Evolutionary conservation across 148 eudicot genomes (phyloP), one percentile per base, ranked within the genome.

Genomic region (Rhododendron williamsianum): DNA sequence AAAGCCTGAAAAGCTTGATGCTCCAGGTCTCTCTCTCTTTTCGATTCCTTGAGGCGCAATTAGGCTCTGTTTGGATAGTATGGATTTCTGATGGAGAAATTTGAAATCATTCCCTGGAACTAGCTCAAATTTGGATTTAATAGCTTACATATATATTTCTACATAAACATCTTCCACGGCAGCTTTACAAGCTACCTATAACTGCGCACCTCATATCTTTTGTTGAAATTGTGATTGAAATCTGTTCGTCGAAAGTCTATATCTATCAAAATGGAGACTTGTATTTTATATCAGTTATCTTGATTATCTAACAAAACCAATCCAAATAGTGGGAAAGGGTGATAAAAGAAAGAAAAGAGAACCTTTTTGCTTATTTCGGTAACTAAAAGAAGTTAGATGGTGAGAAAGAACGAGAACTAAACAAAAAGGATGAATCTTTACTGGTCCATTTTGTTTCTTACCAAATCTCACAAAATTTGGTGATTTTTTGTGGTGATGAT

Each of bases 1-100:
- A 76, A 91, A 86, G 82, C 90, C 90, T 76, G 91, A 85, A 25
- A 91, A 87, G 36, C 92, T 89, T n/a, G 86, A 89, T 38, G 82
- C 90, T 56, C 52, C 85, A 76, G 91, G 92, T 87, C 23, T 67
- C 9, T 67, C 46, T 71, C 71, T 21, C 21, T 80, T 49, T 36
- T 30, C 10, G n/a, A 35, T 15, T 35, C 33, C n/a, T n/a, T 52
- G 36, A 30, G 0, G 2, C 21, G 58, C 27, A 72, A 9, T 33
- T 71, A 48, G 38, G 30, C 69, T 43, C 27, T 6, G 80, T 18
- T 23, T 46, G 36, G 60, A 54, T 54, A 15, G 21, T 3, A 54
- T 54, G 5, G 19, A 54, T 54, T 54, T 54, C 60, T 15, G 60
- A 54, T 54, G 60, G 6, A 16, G 21, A 54, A 15, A 15, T 54